These are phyloP conservation scores for Centella asiatica DNA, from an alignment of 129 eudicot genomes.

Conservation along the genomic window DNA sequence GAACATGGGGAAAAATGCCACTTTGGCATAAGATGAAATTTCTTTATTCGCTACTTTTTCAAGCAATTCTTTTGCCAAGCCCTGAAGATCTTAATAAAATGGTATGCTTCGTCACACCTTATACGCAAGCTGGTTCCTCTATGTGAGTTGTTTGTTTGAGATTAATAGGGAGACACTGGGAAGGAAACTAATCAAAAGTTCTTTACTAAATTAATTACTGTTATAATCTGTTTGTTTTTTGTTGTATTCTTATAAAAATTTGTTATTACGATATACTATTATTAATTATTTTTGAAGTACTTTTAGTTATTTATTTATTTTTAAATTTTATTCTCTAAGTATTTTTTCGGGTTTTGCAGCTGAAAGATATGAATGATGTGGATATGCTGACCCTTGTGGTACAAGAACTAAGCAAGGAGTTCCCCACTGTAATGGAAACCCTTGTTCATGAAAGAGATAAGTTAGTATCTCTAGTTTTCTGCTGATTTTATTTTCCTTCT, in stretches of 20 bases:
- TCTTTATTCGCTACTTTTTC: slow-evolving; percentile 63
- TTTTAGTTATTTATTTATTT: not conserved
- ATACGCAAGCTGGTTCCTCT: not conserved
- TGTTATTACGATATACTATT: not conserved
- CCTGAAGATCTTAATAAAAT: slow-evolving; percentile 48
- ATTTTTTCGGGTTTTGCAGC: slow-evolving; percentile 29
- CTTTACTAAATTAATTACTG: too few species aligned
- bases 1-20: slow-evolving; percentile 95
- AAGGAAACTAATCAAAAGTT: too few species aligned
- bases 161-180: too few species aligned
- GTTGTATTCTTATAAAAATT: not conserved
- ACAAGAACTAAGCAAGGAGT: slow-evolving; percentile 93
- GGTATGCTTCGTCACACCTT: slow-evolving; percentile 35
- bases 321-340: too few species aligned
- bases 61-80: slow-evolving; percentile 78
- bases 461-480: slow-evolving; percentile 39
- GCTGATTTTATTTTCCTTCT: not conserved
- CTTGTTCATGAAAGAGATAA: slow-evolving; percentile 89
- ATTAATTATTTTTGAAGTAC: not conserved
- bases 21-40: slow-evolving; percentile 92
- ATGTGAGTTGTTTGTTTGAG: too few species aligned
- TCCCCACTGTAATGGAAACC: slow-evolving; percentile 90
- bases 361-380: slow-evolving; percentile 86
- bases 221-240: too few species aligned
- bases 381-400: slow-evolving; percentile 91